Percentiles rank a stretch among this genome's conserved stretches.
phyloP scores from a whole-genome alignment of 2,329 filamentous ascomycete species.

The Monosporascus ibericus region DNA sequence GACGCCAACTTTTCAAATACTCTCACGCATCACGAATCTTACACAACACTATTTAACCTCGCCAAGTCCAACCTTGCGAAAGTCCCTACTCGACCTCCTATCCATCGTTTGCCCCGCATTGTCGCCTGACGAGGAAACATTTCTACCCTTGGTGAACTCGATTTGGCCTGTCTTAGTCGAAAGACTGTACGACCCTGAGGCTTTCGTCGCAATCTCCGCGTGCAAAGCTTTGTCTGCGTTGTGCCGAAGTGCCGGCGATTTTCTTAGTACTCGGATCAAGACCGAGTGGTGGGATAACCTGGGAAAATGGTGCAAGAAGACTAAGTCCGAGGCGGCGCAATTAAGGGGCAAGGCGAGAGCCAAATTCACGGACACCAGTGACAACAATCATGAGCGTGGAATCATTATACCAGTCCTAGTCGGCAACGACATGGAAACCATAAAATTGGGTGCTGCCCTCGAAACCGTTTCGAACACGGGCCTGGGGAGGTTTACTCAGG shows the following conservation, averaged over 20 bases:
- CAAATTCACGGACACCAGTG: constrained; percentile 1
- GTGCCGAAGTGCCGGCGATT: constrained; percentile 70
- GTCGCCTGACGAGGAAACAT: constrained; percentile 70
- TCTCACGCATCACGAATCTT: constrained; percentile 73
- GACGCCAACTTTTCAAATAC: constrained; percentile 72
- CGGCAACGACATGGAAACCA: constrained; percentile 16
- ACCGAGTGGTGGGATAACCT: constrained; percentile 61
- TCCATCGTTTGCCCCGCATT: constrained; percentile 66
- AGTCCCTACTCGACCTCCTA: constrained; percentile 72
- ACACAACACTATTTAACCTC: constrained; percentile 90
- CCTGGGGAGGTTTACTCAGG: constrained; percentile 55
- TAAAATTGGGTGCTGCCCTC: constrained; percentile 7
- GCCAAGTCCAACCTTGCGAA: constrained; percentile 70
- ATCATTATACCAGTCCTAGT: constrained; percentile 23
- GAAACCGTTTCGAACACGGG: constrained; percentile 23
- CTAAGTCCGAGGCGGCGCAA: constrained; percentile 33
- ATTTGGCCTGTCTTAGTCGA: constrained; percentile 78
- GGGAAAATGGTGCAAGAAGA: constrained; percentile 40
- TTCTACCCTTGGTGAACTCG: constrained; percentile 82
- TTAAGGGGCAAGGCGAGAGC: constrained; percentile 5
- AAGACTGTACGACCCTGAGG: constrained; percentile 60
- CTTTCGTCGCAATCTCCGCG: constrained; percentile 64
- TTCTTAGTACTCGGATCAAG: constrained; percentile 70
- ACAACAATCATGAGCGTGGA: constrained; percentile 4
- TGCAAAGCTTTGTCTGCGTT: constrained; percentile 63